Base-by-base conservation (phyloP, 257 asterid genomes). In the Solanum clarkiae region DNA sequence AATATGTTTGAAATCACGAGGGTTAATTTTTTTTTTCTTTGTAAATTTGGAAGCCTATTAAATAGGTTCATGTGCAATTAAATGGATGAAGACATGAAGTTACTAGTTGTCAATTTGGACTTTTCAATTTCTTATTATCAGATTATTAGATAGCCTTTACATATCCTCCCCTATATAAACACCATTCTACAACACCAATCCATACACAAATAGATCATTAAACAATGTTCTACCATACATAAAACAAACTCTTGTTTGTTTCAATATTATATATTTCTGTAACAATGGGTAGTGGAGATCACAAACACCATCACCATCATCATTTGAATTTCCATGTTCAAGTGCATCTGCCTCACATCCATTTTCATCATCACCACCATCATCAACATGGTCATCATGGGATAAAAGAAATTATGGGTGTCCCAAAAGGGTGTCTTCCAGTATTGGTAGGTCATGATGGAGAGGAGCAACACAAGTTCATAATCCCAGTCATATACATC, bases 381-480 rank as follows among this genome's bases (percentile, higher is more conserved):
- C 60, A 75, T 77, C 82, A 51, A 51, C 82, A 77, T 10, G 45
- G 7, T 16, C 66, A 68, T 29, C 32, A 29, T 51, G 87, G 59
- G 68, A 84, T 26, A 59, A 69, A 86, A 56, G 86, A 87, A 4
- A 20, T 44, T n/a, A 47, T 57, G 24, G 86, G 72, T 10, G 84
- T 88, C 29, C 93, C 91, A 1, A 90, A 86, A 60, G 93, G 93
- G 3, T 90, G 88, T 53, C 53, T 90, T 7, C 91, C 93, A 20
- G 86, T 90, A 18, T 24, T 90, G 90, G 93, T 90, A 40, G 93
- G 91, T 49, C 74, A 63, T 4, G 84, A 82, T 36, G 90, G 87
- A 14, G 88, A 86, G 83, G 91, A 90, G 70, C 90, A 55, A 49
- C 87, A 84, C 84, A 87, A 89, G 86, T 90, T 90, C 47, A 42